A percentile compares a stretch with the other conserved stretches of the same genome.
Conservation (phyloP, 768 basidiomycete species). For the Austroboletus festivus region DNA sequence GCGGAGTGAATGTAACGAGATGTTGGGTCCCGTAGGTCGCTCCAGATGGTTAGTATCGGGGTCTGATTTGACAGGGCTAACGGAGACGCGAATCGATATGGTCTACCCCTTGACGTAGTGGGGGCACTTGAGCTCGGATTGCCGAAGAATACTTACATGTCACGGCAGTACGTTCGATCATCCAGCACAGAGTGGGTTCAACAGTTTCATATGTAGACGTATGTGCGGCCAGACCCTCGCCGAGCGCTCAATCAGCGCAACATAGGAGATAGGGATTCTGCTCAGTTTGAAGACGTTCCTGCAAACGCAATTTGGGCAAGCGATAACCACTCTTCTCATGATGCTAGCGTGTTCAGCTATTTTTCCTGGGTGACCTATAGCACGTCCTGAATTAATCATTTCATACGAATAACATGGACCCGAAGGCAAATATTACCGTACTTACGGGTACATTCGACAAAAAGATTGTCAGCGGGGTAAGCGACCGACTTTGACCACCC, state of each 20-base stretch:
- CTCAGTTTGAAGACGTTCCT: slow-evolving; percentile 50
- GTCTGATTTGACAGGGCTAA: slow-evolving; percentile 1
- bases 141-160: slow-evolving; percentile 51
- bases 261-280: slow-evolving; percentile 55
- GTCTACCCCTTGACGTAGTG: slow-evolving; percentile 55
- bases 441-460: slow-evolving; percentile 34
- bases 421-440: slow-evolving; percentile 38
- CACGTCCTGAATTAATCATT: slow-evolving; percentile 13
- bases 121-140: slow-evolving; percentile 56
- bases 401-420: slow-evolving; percentile 23
- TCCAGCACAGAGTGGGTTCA: slow-evolving; percentile 63
- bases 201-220: slow-evolving; percentile 48
- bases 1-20: slow-evolving; percentile 54
- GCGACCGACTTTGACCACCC: slow-evolving; percentile 8
- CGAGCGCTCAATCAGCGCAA: slow-evolving; percentile 35
- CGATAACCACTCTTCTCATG: neutral
- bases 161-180: too few species aligned
- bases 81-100: slow-evolving; percentile 56
- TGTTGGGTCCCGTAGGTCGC: slow-evolving; percentile 56
- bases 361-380: too few species aligned
- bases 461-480: slow-evolving; percentile 34
- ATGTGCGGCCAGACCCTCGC: slow-evolving; percentile 2
- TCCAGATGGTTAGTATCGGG: neutral
- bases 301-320: slow-evolving; percentile 27
- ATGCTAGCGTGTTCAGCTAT: slow-evolving; percentile 2